These are phyloP conservation scores for Penicillium tannophilum DNA, from an alignment of 495 filamentous ascomycete species.

Conservation along the genomic window DNA sequence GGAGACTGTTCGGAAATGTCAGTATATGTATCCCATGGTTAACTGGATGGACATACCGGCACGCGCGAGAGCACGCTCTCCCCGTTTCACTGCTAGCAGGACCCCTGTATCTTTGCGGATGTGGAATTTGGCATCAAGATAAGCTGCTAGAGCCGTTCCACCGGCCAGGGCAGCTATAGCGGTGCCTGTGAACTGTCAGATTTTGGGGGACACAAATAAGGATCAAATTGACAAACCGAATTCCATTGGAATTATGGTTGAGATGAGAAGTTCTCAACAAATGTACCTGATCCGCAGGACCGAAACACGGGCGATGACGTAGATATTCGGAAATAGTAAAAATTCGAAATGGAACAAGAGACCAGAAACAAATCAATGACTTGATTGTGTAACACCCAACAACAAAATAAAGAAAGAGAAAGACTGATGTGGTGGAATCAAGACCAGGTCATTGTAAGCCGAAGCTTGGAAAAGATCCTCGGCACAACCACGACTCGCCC, in stretches of 20 bases:
- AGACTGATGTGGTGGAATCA: background rate
- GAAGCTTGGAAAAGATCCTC: background rate
- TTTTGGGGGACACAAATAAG: background rate
- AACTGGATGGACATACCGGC: constrained; percentile 27
- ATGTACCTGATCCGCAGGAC: background rate
- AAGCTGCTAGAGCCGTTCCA: constrained; percentile 52
- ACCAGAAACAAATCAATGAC: background rate
- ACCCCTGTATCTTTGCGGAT: constrained; percentile 58
- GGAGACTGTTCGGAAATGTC: constrained; percentile 37
- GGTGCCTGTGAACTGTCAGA: constrained; percentile 16
- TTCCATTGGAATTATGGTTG: background rate
- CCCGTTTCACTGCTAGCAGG: constrained; percentile 32
- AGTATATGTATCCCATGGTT: background rate
- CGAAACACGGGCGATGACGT: background rate
- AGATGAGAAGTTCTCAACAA: background rate
- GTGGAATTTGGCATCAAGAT: constrained; percentile 72
- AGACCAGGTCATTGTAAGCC: background rate
- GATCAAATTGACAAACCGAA: background rate
- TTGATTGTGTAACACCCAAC: background rate
- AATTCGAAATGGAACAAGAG: no score
- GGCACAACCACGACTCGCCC: background rate
- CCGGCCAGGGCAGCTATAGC: constrained; percentile 40
- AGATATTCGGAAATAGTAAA: background rate
- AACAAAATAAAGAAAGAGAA: background rate
- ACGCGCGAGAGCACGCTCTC: constrained; percentile 39